phyloP scores from a whole-genome alignment of 768 basidiomycete genomes.

The Leccinum broughii region DNA sequence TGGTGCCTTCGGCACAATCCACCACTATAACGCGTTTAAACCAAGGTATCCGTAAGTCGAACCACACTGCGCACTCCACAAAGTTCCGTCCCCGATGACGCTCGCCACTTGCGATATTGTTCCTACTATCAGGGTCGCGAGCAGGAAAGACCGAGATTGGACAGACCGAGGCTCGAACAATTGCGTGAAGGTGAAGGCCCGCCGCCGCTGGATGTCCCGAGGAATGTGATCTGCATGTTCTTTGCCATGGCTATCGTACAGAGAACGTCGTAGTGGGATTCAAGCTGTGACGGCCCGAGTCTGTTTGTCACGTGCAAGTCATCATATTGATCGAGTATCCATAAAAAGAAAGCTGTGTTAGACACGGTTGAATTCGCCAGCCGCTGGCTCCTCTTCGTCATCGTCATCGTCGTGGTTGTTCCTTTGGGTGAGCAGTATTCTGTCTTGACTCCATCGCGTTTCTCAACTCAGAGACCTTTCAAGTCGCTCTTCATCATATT shows the following conservation, averaged over 20 bases:
- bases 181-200: slow-evolving; percentile 74
- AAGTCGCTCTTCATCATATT: slow-evolving; percentile 18
- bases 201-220: slow-evolving; percentile 77
- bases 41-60: not conserved
- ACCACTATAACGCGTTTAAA: slow-evolving; percentile 52
- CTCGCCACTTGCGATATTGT: slow-evolving; percentile 45
- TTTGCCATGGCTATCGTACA: slow-evolving; percentile 32
- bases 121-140: slow-evolving; percentile 2
- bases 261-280: not conserved
- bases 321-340: slow-evolving; percentile 6
- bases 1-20: slow-evolving; percentile 82
- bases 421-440: slow-evolving; percentile 15
- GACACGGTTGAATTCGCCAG: slow-evolving; percentile 20
- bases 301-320: slow-evolving; percentile 18
- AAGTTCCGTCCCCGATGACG: slow-evolving; percentile 49
- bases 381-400: slow-evolving; percentile 17
- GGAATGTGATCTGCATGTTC: slow-evolving; percentile 62
- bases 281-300: not conserved
- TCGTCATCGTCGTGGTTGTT: slow-evolving; percentile 6
- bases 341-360: slow-evolving; percentile 23
- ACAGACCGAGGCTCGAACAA: slow-evolving; percentile 60
- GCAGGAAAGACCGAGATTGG: not conserved
- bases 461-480: slow-evolving; percentile 1
- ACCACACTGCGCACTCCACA: slow-evolving; percentile 59
- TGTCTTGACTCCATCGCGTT: not conserved